phyloP scores from a whole-genome alignment of 768 basidiomycete species.

The Suillus americanus region DNA sequence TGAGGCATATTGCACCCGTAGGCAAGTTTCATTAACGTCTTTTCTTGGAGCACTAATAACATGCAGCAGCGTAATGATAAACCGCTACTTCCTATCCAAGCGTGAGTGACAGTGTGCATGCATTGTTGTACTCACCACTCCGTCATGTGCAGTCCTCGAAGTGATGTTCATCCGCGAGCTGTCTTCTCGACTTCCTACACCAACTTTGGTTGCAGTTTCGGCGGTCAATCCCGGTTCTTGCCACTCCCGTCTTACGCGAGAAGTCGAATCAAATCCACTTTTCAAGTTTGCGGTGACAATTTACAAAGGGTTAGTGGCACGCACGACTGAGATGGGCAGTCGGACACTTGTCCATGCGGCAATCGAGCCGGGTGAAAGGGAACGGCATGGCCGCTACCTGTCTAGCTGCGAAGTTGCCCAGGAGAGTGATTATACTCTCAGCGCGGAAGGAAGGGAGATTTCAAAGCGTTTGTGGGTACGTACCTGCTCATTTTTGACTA shows the following conservation, averaged over 20 bases:
- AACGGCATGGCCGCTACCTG: slow-evolving; percentile 33
- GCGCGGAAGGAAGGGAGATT: slow-evolving; percentile 27
- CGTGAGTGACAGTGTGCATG: slow-evolving; percentile 12
- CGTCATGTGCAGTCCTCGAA: slow-evolving; percentile 27
- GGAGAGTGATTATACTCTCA: slow-evolving; percentile 30
- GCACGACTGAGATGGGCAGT: slow-evolving; percentile 34
- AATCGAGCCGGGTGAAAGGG: slow-evolving; percentile 22
- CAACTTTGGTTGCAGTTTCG: slow-evolving; percentile 29
- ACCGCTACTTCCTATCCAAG: slow-evolving; percentile 26
- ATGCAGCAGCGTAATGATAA: slow-evolving; percentile 20
- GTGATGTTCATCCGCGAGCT: slow-evolving; percentile 38
- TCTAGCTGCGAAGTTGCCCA: slow-evolving; percentile 22
- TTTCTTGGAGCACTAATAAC: slow-evolving; percentile 4
- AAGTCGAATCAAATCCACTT: slow-evolving; percentile 13
- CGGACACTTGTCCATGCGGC: slow-evolving; percentile 36
- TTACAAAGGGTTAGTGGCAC: slow-evolving; percentile 25
- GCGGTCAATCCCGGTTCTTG: slow-evolving; percentile 38
- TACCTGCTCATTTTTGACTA: neutral
- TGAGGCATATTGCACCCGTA: slow-evolving; percentile 26
- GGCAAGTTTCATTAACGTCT: slow-evolving; percentile 14
- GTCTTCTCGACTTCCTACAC: slow-evolving; percentile 27
- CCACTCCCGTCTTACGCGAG: slow-evolving; percentile 29
- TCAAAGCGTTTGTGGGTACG: slow-evolving; percentile 35
- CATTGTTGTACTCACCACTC: slow-evolving; percentile 2
- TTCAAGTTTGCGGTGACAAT: neutral